Percentiles rank a stretch among this genome's conserved stretches.
Evolutionary conservation across 2,329 filamentous ascomycete genomes (phyloP).

Genomic region (Paecilomyces formosus): DNA sequence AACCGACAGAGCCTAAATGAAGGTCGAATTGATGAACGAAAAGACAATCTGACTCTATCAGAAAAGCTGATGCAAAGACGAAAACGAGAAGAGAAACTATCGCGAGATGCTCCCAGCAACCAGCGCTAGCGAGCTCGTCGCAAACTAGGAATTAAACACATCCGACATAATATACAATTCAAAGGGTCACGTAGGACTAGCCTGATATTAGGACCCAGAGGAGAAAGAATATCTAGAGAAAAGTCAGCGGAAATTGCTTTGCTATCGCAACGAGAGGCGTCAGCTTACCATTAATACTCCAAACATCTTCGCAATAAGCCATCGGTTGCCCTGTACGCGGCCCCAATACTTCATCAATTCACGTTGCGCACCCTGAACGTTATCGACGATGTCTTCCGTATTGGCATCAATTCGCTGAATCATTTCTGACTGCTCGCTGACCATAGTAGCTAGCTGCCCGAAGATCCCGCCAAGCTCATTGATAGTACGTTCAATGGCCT

Average conservation of each 20-base stretch:
- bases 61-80: background rate
- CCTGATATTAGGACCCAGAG: constrained; percentile 60
- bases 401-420: constrained; percentile 96
- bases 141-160: background rate
- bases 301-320: constrained; percentile 78
- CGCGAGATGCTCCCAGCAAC: background rate
- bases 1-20: background rate
- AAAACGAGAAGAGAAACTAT: background rate
- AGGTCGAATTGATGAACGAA: background rate
- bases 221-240: constrained; percentile 32
- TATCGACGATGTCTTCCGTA: constrained; percentile 95
- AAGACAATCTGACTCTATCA: background rate
- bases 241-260: background rate
- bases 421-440: constrained; percentile 95
- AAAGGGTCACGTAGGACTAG: background rate
- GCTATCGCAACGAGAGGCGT: background rate
- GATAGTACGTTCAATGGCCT: constrained; percentile 94
- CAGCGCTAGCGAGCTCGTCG: background rate
- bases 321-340: constrained; percentile 86
- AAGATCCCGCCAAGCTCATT: constrained; percentile 87
- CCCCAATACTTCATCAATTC: constrained; percentile 97
- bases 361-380: constrained; percentile 91
- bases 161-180: background rate
- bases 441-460: constrained; percentile 91
- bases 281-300: constrained; percentile 67